Base-by-base conservation (phyloP, 805 yeast genomes). In the Allodekkera sacchari region DNA sequence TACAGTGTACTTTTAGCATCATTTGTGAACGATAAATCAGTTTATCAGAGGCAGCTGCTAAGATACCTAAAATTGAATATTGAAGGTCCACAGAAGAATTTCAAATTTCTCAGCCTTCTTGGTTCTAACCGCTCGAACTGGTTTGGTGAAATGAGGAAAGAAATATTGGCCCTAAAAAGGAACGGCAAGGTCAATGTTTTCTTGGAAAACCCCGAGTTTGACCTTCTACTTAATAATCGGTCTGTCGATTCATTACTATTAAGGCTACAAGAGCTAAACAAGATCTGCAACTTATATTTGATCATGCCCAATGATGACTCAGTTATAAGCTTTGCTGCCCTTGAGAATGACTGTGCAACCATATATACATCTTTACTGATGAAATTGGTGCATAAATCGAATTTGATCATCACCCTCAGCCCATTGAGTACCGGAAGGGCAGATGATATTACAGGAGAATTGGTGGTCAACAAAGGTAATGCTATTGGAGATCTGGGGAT, bases 361-460 rank as follows among this genome's bases (percentile, higher is more conserved):
- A 64, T 66, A 37, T 60, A 63, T 13, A 51, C 72, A 0, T 71
- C 68, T 23, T 68, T 75, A 40, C 47, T 72, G 16, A 52, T 61
- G 3, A 66, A 66, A 34, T 38, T 74, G 15, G 49, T 68, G 14
- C 74, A 75, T 43, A 64, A 68, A 34, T 61, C 83, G 0, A 61
- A 64, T 20, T 38, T 74, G 25, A 61, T 74, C 24, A 41, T 84
- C n/a, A 61, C 67, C 14, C 48, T 84, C 22, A 68, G 71, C 44
- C 87, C 94, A 1, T 57, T 85, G 37, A 63, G 70, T 3, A 83
- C 95, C 0, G 95, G 95, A 0, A 64, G 84, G 43, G 94, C 95
- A 0, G 72, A 70, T 27, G 95, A 85, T 49, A 70, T 83, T 3
- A 79, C 94, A 0, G 95, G 95, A 2, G 64, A 77, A 4, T 48